Evolutionary conservation across 2,329 filamentous ascomycete genomes (phyloP), one percentile per base, ranked within the genome.

Genomic region (Gremmenia infestans): DNA sequence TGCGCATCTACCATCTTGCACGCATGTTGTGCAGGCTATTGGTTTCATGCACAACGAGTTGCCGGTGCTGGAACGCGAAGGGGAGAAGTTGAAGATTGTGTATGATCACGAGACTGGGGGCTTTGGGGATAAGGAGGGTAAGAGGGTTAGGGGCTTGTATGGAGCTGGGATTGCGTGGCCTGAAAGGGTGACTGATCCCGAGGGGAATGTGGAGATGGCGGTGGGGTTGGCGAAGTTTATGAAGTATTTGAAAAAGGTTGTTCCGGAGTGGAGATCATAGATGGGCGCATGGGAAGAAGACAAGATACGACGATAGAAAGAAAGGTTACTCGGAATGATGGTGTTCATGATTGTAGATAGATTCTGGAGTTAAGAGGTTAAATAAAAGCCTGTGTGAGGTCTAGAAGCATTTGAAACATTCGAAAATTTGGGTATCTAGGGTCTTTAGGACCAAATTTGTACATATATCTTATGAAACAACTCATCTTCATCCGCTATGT

Each of bases 141-240:
- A 70, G 32, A 70, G 68, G 25, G 67, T 85, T 19, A 77, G 75
- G 1, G 81, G 81, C 0, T 63, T 86, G 17, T 82, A 78, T 64
- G 83, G 81, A 2, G 82, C 82, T 0, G 83, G 83, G 0, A 86
- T 87, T 62, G 83, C 82, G 0, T 87, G 80, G 63, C 83, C 83
- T 0, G 81, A 86, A 65, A 72, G 75, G 23, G 81, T 85, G 5
- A 76, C 76, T 8, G 83, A 86, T 71, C 83, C 82, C 1, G 71
- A 77, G 42, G 82, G 82, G 0, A 85, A 85, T 66, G 78, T 81
- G 7, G 82, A 86, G 69, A 74, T 78, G 63, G 80, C 81, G 0
- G 83, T 86, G 50, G 83, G 83, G 0, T 78, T 86, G 65, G 83
- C 75, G 65, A 86, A 87, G 70, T 86, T 87, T 60, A 85, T 86